Percentiles rank a stretch among this genome's conserved stretches.
Conservation (phyloP, 345 rosid species). For the Hibiscus mutabilis region DNA sequence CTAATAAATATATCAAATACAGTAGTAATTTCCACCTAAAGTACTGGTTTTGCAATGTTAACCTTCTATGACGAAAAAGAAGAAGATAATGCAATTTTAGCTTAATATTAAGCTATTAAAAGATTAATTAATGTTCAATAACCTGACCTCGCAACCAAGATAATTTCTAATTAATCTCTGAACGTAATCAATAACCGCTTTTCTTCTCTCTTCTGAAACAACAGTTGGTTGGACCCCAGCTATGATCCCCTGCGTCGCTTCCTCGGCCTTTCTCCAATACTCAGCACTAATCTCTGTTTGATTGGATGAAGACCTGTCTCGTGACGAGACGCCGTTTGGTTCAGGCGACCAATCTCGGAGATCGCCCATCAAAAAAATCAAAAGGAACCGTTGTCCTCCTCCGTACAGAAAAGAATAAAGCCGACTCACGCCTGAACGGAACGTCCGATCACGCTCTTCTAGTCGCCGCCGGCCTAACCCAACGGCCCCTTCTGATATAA, state of each 20-base stretch:
- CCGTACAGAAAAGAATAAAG: neutral
- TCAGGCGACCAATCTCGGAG: slow-evolving; percentile 60
- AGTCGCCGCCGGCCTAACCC: neutral
- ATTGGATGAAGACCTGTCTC: slow-evolving; percentile 37
- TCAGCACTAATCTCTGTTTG: slow-evolving; percentile 31
- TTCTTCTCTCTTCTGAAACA: slow-evolving; percentile 63
- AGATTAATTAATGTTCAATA: neutral
- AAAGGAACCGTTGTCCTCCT: neutral
- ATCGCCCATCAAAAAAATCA: slow-evolving; percentile 54
- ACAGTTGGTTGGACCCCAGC: slow-evolving; percentile 59
- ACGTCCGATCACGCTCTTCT: neutral
- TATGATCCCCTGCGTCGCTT: slow-evolving; percentile 52
- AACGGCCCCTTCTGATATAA: neutral
- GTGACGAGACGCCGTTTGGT: slow-evolving; percentile 27
- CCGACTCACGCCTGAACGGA: neutral
- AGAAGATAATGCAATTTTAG: neutral
- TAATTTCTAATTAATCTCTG: slow-evolving; percentile 40
- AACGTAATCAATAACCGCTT: slow-evolving; percentile 56
- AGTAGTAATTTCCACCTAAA: neutral
- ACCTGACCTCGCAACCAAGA: slow-evolving; percentile 55
- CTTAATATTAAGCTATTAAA: neutral
- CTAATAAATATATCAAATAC: neutral
- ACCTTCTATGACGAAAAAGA: neutral
- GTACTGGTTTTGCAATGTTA: neutral
- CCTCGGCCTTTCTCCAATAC: slow-evolving; percentile 57